These are phyloP conservation scores for Themeda triandra DNA, from an alignment of 176 grass and related monocot species.

Conservation along the genomic window DNA sequence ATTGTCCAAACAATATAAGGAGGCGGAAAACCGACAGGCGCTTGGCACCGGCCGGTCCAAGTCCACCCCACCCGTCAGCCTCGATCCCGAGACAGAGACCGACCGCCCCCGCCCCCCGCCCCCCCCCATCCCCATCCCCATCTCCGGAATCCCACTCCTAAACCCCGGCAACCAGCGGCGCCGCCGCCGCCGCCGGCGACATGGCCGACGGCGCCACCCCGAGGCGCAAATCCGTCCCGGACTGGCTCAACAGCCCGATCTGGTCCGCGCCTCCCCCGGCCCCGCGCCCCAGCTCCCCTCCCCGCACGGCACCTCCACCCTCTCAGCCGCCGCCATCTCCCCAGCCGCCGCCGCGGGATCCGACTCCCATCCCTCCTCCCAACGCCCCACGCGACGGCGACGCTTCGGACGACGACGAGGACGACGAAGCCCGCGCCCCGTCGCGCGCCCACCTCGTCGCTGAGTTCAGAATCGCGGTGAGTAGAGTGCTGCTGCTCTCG, in stretches of 20 bases:
- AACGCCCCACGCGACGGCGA: slow-evolving; percentile 14
- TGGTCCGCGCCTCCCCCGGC: slow-evolving; percentile 55
- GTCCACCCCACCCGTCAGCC: slow-evolving; percentile 6
- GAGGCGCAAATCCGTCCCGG: slow-evolving; percentile 57
- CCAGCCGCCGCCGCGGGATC: slow-evolving; percentile 30
- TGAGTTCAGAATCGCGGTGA: slow-evolving; percentile 72
- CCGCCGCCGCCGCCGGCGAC: slow-evolving; percentile 8
- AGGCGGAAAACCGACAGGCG: too few species aligned
- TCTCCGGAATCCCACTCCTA: not conserved
- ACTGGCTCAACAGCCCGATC: slow-evolving; percentile 95
- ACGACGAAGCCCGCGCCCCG: slow-evolving; percentile 23
- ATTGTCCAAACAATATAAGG: too few species aligned
- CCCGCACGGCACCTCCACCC: slow-evolving; percentile 28
- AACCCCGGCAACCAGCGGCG: slow-evolving; percentile 15
- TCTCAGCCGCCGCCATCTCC: slow-evolving; percentile 33
- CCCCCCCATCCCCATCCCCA: not conserved
- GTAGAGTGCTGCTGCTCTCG: slow-evolving; percentile 18
- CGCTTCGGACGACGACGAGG: not conserved
- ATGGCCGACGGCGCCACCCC: slow-evolving; percentile 54
- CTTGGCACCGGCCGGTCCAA: slow-evolving; percentile 9
- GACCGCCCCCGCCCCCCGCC: not conserved
- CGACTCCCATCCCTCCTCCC: slow-evolving; percentile 16
- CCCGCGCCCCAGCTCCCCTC: slow-evolving; percentile 23
- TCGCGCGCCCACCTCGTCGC: slow-evolving; percentile 52
- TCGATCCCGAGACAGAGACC: not conserved